Conservation (phyloP, 768 basidiomycete genomes). For the Tricholoma bakamatsutake region DNA sequence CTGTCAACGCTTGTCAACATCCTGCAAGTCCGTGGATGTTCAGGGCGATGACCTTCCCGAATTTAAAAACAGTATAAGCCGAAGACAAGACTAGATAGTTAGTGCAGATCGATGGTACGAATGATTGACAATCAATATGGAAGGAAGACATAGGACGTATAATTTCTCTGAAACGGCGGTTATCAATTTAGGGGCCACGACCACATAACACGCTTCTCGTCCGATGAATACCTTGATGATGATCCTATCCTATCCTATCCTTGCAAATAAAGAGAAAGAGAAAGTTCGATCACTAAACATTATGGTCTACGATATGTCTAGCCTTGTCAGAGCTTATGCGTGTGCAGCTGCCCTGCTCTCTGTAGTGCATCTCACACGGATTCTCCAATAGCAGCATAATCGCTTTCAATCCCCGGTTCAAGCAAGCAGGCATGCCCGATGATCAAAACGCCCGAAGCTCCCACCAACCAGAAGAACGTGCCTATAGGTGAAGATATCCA, state of each 20-base stretch:
- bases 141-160: neutral
- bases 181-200: too few relatives aligned
- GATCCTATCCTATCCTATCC: too few relatives aligned
- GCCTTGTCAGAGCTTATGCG: too few relatives aligned
- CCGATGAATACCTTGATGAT: neutral
- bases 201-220: too few relatives aligned
- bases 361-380: slow-evolving; percentile 13
- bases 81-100: too few relatives aligned
- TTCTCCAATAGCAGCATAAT: slow-evolving; percentile 79
- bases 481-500: slow-evolving; percentile 69
- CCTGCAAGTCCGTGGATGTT: too few relatives aligned
- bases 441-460: slow-evolving; percentile 79
- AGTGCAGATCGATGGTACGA: too few relatives aligned
- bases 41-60: too few relatives aligned
- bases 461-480: slow-evolving; percentile 94
- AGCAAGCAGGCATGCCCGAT: slow-evolving; percentile 82
- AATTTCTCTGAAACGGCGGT: too few relatives aligned
- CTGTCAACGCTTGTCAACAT: too few relatives aligned
- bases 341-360: neutral
- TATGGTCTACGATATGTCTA: neutral
- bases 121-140: too few relatives aligned
- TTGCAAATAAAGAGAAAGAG: neutral
- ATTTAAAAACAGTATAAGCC: too few relatives aligned
- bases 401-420: slow-evolving; percentile 94
- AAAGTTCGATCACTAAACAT: neutral